phyloP scores from a whole-genome alignment of 139 green algal genomes.

The Chlamydomonas schloesseri region DNA sequence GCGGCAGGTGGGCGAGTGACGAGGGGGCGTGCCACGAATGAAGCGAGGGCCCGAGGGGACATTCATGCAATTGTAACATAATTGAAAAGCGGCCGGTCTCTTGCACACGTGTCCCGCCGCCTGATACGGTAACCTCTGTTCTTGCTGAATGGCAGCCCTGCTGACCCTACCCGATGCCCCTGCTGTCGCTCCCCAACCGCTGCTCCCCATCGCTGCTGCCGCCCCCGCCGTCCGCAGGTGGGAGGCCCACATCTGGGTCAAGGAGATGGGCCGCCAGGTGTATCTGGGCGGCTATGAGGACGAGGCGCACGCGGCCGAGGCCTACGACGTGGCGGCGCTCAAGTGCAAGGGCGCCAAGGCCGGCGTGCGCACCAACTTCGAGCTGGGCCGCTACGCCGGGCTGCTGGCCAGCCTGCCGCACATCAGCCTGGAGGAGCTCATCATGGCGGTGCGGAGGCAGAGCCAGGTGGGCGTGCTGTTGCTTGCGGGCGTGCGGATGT shows the following conservation, averaged over 20 bases:
- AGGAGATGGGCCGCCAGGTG: slow-evolving; percentile 83
- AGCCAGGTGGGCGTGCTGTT: slow-evolving; percentile 59
- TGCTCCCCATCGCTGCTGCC: no score
- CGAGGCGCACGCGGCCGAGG: slow-evolving; percentile 92
- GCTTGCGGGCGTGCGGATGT: no score
- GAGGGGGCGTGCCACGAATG: not conserved
- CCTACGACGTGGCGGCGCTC: slow-evolving; percentile 90
- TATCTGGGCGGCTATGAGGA: slow-evolving; percentile 82
- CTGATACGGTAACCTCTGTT: not conserved
- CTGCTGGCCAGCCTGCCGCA: slow-evolving; percentile 79
- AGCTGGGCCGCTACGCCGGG: slow-evolving; percentile 72
- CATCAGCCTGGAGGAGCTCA: slow-evolving; percentile 90
- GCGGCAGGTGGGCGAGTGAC: slow-evolving; percentile 54
- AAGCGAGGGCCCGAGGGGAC: not conserved
- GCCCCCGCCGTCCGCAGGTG: slow-evolving; percentile 53
- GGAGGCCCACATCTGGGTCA: slow-evolving; percentile 92
- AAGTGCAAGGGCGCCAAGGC: slow-evolving; percentile 77
- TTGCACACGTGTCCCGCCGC: not conserved
- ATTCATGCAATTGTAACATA: no score
- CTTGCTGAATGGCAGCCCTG: not conserved
- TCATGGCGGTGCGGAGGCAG: slow-evolving; percentile 91
- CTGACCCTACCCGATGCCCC: not conserved
- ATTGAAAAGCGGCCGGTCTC: not conserved
- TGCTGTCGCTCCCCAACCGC: not conserved
- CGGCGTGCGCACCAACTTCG: slow-evolving; percentile 47